Base-by-base conservation (phyloP, 306 rosid species). In the Alnus rubra region DNA sequence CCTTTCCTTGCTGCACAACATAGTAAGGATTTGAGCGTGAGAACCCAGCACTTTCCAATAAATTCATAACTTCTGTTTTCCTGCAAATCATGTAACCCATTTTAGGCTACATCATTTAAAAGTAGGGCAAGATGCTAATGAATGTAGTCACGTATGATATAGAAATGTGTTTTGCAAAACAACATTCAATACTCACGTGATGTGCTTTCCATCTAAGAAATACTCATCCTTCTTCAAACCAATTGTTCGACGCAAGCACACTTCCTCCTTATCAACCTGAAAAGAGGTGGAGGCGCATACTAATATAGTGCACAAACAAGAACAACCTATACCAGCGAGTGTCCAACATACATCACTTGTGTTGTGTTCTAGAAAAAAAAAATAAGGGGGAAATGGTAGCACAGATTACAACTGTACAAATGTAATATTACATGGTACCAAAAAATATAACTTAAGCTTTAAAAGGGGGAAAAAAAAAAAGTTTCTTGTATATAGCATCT, bases 1-100 rank as follows among this genome's bases (percentile, higher is more conserved):
- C 99, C 96, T 95, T 93, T 79, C 99, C 99, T 90, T 95, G 99
- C 78, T 95, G 99, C 78, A 95, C 99, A 82, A 95, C 96, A 86
- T 95, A 95, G 87, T 95, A 95, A 82, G 99, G 99, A 86, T 95
- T 95, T 82, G 99, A 95, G 75, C 96, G 97, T 82, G 99, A 95
- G 87, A 95, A 95, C 79, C 99, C 99, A 78, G 98, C 99, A 89
- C 99, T 95, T 88, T 95, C 99, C 83, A 95, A 82, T 82, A 95
- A 91, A 89, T 92, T 95, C 99, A 95, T 95, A 73, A 95, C 99
- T 87, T 95, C 99, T 0, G 98, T 88, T 89, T 95, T 95, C 79
- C 99, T 95, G 86, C 81, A 86, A 74, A 81, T 60, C 73, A 53
- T 69, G 68, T 74, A 9, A 68, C 59, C 51, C 18, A 10, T 18